These are phyloP conservation scores for Cercospora brassicicola DNA, from an alignment of 2,329 filamentous ascomycete species.

Conservation along the genomic window DNA sequence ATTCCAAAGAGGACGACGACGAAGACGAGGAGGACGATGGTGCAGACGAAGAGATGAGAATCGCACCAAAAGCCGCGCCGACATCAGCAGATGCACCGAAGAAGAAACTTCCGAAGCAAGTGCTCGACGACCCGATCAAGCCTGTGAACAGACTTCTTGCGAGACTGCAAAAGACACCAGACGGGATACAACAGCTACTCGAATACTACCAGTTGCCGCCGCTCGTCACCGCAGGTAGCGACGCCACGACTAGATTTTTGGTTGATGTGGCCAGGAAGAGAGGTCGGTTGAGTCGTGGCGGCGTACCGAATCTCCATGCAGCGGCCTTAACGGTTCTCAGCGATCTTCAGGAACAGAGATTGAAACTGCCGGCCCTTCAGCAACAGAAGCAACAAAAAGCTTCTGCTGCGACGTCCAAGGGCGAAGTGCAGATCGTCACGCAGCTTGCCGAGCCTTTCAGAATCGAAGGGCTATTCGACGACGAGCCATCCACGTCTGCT, in stretches of 20 bases:
- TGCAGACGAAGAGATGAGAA: constrained; percentile 36
- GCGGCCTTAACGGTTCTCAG: constrained; percentile 91
- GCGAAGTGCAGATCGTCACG: constrained; percentile 81
- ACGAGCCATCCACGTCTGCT: constrained; percentile 47
- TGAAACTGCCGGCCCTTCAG: constrained; percentile 50
- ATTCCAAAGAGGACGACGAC: constrained; percentile 59
- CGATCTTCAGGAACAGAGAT: constrained; percentile 95
- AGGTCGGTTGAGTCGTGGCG: constrained; percentile 82
- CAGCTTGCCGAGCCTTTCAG: constrained; percentile 95
- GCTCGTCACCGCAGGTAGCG: constrained; percentile 67
- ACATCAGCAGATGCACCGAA: constrained; percentile 12
- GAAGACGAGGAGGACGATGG: constrained; percentile 58
- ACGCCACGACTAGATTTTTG: constrained; percentile 84
- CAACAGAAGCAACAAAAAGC: constrained; percentile 33
- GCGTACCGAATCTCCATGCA: constrained; percentile 81
- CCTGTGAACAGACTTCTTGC: constrained; percentile 82
- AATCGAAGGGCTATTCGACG: constrained; percentile 87
- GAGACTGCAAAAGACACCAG: constrained; percentile 70
- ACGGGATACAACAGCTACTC: constrained; percentile 75
- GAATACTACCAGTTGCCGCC: constrained; percentile 82
- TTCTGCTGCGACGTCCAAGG: constrained; percentile 49
- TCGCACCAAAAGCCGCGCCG: constrained; percentile 11
- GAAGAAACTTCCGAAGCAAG: constrained; percentile 88
- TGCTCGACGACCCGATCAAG: constrained; percentile 88
- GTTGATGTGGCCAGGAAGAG: constrained; percentile 93